Base-by-base conservation (phyloP, 2,329 filamentous ascomycete genomes). In the Anisogramma anomala region DNA sequence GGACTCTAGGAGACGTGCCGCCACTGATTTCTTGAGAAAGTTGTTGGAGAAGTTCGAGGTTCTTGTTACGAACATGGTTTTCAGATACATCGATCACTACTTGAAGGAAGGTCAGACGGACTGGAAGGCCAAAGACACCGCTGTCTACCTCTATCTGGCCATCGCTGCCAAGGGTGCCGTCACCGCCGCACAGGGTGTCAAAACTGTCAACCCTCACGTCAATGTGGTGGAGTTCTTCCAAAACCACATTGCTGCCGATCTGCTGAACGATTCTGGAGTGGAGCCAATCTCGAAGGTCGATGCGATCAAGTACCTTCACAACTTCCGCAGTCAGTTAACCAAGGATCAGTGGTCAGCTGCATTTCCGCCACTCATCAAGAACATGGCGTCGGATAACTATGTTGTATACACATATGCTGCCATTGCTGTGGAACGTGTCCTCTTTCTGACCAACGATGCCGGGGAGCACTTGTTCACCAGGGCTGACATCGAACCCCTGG, bases 101-200 rank as follows among this genome's bases (percentile, higher is more conserved):
- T 71, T 98, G 20, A 72, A 82, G 41, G 87, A 87, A 54, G 73
- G 78, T 41, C 83, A 83, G 60, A 69, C 72, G 14, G 87, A 94
- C 59, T 98, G 91, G 91, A 94, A 93, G 62, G 80, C 87, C 36
- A 98, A 98, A 66, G 91, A 98, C 56, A 96, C 89, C 0, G 91
- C 91, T n/a, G 82, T 95, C 43, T 96, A 96, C 56, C 76, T 98
- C 13, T 98, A 93, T 68, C 79, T 91, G 27, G 86, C 91, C 4
- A 86, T 96, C 52, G 91, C 91, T 13, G 86, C 88, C 30, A 94
- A 94, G 66, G 91, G 91, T 40, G 75, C 79, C 23, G 79, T 89
- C 23, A 96, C 91, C 3, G 75, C 86, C 6, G 83, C 79, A 0
- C 85, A 94, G 53, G 91, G 93, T 60, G 85, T 96, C 40, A 87